These are phyloP conservation scores for Metschnikowia anglica DNA, from an alignment of 805 yeast species.

Conservation along the genomic window DNA sequence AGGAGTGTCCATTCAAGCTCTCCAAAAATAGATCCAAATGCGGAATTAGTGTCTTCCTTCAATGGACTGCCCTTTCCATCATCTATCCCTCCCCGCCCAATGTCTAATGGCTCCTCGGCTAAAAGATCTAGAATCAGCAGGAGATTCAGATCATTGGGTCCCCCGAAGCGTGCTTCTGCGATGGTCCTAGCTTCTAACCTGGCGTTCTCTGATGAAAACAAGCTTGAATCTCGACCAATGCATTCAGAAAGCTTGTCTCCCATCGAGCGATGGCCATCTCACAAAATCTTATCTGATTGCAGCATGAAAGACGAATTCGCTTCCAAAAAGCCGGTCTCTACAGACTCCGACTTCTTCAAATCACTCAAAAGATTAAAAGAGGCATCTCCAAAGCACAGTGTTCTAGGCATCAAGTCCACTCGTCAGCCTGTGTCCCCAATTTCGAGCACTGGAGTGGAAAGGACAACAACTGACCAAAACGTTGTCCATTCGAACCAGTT, in stretches of 20 bases:
- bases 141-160: conserved; percentile 43
- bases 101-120: conserved; percentile 15
- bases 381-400: conserved; percentile 5
- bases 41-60: background rate
- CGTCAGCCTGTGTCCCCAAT: background rate
- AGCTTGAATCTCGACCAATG: background rate
- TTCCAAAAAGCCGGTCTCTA: conserved; percentile 2
- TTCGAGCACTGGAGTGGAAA: too few relatives aligned
- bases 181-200: conserved; percentile 3
- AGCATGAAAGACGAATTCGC: background rate
- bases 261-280: background rate
- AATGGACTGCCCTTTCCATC: background rate
- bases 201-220: too few relatives aligned
- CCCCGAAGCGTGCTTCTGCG: conserved; percentile 47
- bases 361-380: conserved; percentile 19
- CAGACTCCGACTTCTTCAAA: conserved; percentile 21
- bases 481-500: too few relatives aligned
- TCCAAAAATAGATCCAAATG: too few relatives aligned
- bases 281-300: background rate
- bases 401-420: background rate
- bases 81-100: conserved; percentile 4
- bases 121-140: conserved; percentile 36
- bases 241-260: too few relatives aligned
- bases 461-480: background rate
- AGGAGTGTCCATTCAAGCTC: too few relatives aligned